Evolutionary conservation across 768 basidiomycete genomes (phyloP), one percentile per base, ranked within the genome.

Genomic region (Russula dissimulans): DNA sequence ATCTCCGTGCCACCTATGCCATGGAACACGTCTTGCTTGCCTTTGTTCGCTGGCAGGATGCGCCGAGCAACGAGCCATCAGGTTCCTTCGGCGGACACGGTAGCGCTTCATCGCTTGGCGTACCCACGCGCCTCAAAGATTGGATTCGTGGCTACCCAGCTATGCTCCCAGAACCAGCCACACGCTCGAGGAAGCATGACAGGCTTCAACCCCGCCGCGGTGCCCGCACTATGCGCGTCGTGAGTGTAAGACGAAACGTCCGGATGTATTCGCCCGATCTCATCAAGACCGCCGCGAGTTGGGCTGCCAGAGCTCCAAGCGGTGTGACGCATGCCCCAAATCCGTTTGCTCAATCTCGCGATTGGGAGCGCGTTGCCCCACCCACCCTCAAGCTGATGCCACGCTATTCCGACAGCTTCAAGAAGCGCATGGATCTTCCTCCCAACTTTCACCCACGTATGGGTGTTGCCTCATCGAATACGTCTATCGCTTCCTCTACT

Each of bases 1-100:
- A 92, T 70, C 81, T 95, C 36, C 85, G 89, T 47, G 80, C 90
- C 15, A 86, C 87, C 4, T 83, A 86, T 39, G 95, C 95, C 1
- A 89, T 89, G 67, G 95, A 99, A 69, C 95, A 99, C 65, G 77
- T 99, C 51, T 76, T 97, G n/a, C 81, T 98, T 12, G 81, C 91
- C 0, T 95, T 87, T 71, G 86, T 98, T 59, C 84, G 95, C 34
- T 89, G 85, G 77, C 86, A 91, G 66, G 84, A 87, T 59, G 76
- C 81, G 5, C 63, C 69, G 5, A 63, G 69, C 57, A 49, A 64
- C 68, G 41, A 73, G 59, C 56, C 68, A 67, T 31, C 66, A 1
- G 45, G 54, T 57, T 69, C 72, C 49, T 72, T 67, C 36, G 64
- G 73, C 12, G 76, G 78, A 36, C 78, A 76, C 4, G 82, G 80